A percentile compares a stretch with the other conserved stretches of the same genome.
Conservation (phyloP, 2,329 filamentous ascomycete genomes). For the Exserohilum rostratum region DNA sequence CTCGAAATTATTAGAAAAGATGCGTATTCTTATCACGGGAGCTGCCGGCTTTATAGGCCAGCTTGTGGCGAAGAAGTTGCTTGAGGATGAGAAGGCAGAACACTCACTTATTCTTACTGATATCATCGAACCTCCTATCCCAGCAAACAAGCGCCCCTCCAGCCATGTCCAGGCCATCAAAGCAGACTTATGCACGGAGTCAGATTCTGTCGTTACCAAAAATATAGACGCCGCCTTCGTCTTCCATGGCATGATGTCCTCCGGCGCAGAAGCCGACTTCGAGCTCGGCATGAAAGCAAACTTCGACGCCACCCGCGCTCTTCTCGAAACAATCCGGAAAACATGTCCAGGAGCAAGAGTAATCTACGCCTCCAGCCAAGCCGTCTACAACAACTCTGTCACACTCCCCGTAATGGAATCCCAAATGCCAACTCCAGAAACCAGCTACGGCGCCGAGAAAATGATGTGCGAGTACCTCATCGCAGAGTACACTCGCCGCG, state of each 20-base stretch:
- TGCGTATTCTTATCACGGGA: slow-evolving; percentile 63
- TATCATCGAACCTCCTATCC: slow-evolving; percentile 58
- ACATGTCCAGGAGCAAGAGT: slow-evolving; percentile 59
- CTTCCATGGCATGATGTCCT: slow-evolving; percentile 70
- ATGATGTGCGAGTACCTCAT: slow-evolving; percentile 63
- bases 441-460: slow-evolving; percentile 66
- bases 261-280: slow-evolving; percentile 64
- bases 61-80: slow-evolving; percentile 59
- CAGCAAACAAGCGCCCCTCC: slow-evolving; percentile 44
- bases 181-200: slow-evolving; percentile 55
- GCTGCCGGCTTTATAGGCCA: slow-evolving; percentile 68
- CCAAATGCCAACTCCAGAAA: slow-evolving; percentile 62
- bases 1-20: too few species aligned
- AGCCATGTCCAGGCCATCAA: slow-evolving; percentile 55
- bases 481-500: slow-evolving; percentile 64
- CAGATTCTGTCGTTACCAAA: slow-evolving; percentile 12
- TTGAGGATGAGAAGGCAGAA: slow-evolving; percentile 51
- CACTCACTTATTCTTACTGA: slow-evolving; percentile 61
- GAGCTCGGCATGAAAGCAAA: slow-evolving; percentile 64
- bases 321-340: slow-evolving; percentile 59
- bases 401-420: slow-evolving; percentile 20
- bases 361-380: slow-evolving; percentile 64
- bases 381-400: slow-evolving; percentile 64
- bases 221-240: slow-evolving; percentile 51
- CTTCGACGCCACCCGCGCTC: slow-evolving; percentile 60